Base-by-base conservation (phyloP, 2,329 filamentous ascomycete genomes). In the Periconia sp. region DNA sequence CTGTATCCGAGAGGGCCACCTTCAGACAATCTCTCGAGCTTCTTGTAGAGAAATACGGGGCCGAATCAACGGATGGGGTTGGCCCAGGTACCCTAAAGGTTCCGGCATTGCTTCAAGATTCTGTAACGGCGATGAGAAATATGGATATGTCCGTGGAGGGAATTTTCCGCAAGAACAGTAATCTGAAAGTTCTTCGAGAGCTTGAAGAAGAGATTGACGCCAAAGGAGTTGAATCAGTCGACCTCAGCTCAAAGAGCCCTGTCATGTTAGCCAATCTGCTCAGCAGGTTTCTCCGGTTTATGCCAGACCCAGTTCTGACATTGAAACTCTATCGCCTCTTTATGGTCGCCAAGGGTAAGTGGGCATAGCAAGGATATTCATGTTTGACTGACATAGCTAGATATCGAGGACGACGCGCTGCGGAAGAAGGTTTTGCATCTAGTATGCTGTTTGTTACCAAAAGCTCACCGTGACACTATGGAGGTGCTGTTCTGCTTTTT, bases 91-190 rank as follows among this genome's bases (percentile, higher is more conserved):
- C 91, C 14, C 81, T 99, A 52, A 89, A 91, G 49, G 91, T 99
- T 41, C 94, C 94, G 2, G 90, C 91, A n/a, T 81, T 99, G 49
- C 84, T 99, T n/a, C 93, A 97, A 67, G 93, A 97, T 70, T 87
- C 93, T 46, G 88, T 99, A 37, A 89, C 90, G 3, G 92, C 92
- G 13, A 96, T 99, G 91, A 87, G 92, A 64, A 94, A 93, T 75
- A 97, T 99, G 91, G 94, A 99, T 73, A 92, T 99, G 79, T 97
- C 93, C 1, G 91, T 99, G 1, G 94, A 99, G 74, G 94, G 94
- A 65, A 92, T 99, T 19, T 99, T 99, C 84, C 87, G 94, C 64
- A 99, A 99, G 82, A 99, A 97, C 67, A 94, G 94, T 64, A 99
- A 97, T 74, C 97, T 99, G 77, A 93, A 94, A 74, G 90, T 92